Conservation (phyloP, 2,329 filamentous ascomycete species). For the Ambrosiella cleistominuta region DNA sequence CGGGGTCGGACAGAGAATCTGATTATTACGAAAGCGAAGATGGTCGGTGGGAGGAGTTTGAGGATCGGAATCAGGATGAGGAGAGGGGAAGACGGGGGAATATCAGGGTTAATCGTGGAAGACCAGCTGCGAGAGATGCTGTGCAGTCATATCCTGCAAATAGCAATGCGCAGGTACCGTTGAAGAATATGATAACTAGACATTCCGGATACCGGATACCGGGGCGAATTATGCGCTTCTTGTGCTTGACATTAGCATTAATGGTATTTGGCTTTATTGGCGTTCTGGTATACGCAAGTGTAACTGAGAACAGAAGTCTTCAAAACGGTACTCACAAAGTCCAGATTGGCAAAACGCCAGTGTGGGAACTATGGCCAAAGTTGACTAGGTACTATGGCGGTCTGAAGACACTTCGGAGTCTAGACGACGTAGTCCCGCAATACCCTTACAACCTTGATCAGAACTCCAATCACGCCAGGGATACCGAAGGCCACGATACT, state of each 20-base stretch:
- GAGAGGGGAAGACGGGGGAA: conserved; percentile 35
- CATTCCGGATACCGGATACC: conserved; percentile 45
- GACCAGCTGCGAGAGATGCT: background rate
- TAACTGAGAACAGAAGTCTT: conserved; percentile 46
- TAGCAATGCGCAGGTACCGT: conserved; percentile 17
- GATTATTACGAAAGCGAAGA: conserved; percentile 5
- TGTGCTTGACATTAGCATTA: conserved; percentile 53
- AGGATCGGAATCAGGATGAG: conserved; percentile 21
- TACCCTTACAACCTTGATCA: conserved; percentile 44
- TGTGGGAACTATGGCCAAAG: conserved; percentile 77
- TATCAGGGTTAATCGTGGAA: conserved; percentile 22
- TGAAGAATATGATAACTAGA: conserved; percentile 21
- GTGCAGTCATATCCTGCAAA: conserved; percentile 3
- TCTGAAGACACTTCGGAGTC: conserved; percentile 50
- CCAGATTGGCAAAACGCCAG: conserved; percentile 29
- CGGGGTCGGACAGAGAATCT: background rate
- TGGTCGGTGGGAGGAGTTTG: conserved; percentile 3
- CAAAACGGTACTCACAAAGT: conserved; percentile 28
- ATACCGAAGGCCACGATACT: background rate
- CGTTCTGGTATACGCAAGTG: conserved; percentile 55
- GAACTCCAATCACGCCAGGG: background rate
- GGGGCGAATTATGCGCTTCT: conserved; percentile 56
- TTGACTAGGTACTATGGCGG: conserved; percentile 82
- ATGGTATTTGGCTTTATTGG: conserved; percentile 62
- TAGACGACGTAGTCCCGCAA: conserved; percentile 54